Evolutionary conservation across 2,329 filamentous ascomycete species (phyloP).

Genomic region (Trichoderma sp.): DNA sequence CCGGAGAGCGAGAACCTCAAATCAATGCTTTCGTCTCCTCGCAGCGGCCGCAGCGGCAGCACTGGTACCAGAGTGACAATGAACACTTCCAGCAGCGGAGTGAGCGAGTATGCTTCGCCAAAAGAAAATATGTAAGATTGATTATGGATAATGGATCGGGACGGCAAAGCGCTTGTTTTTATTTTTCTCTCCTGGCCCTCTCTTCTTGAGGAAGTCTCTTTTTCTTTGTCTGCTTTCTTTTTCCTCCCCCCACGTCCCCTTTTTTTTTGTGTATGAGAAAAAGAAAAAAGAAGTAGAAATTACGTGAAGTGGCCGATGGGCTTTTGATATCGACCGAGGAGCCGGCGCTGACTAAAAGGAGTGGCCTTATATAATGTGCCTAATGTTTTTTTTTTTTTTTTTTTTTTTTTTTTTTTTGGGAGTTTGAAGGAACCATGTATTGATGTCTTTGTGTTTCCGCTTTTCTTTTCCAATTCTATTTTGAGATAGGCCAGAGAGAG

Average conservation of each 20-base stretch:
- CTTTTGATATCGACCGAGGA: slow-evolving; percentile 13
- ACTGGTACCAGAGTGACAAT: not conserved
- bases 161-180: slow-evolving; percentile 24
- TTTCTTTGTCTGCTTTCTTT: not conserved
- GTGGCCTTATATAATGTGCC: slow-evolving; percentile 8
- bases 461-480: not conserved
- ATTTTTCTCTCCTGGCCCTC: not conserved
- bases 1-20: slow-evolving; percentile 24
- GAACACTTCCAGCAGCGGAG: not conserved
- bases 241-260: not conserved
- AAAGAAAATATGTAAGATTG: slow-evolving; percentile 19
- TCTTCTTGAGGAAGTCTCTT: not conserved
- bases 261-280: slow-evolving; percentile 15
- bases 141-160: slow-evolving; percentile 9
- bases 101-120: not conserved
- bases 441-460: not conserved
- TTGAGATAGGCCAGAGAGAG: slow-evolving; percentile 1
- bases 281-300: not conserved
- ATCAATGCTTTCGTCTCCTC: not conserved
- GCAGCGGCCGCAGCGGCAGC: not conserved
- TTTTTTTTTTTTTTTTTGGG: slow-evolving; percentile 13
- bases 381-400: slow-evolving; percentile 8
- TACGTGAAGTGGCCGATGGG: not conserved
- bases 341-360: not conserved
- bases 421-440: slow-evolving; percentile 15